These are phyloP conservation scores for Cercospora sojina DNA, from an alignment of 2,329 filamentous ascomycete species.

Conservation along the genomic window DNA sequence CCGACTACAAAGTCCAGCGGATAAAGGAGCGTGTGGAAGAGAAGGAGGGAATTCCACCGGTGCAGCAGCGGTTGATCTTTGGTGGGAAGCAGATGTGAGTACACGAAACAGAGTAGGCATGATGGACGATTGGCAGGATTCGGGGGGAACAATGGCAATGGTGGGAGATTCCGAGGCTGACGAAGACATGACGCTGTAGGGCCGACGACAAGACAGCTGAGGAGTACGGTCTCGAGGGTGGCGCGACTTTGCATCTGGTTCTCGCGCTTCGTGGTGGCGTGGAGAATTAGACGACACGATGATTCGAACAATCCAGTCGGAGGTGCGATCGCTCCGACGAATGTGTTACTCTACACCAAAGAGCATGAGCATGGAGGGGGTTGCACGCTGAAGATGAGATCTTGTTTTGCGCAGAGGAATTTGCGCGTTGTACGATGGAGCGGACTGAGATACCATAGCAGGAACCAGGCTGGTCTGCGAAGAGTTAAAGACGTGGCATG, in stretches of 20 bases:
- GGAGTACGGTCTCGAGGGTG: constrained; percentile 88
- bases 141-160: no score
- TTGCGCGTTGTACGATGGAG: not conserved
- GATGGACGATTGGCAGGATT: no score
- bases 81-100: constrained; percentile 94
- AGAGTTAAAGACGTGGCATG: not conserved
- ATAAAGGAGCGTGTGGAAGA: constrained; percentile 99
- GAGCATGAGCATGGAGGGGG: not conserved
- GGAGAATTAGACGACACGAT: not conserved
- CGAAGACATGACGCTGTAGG: constrained; percentile 53
- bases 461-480: not conserved
- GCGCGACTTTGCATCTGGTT: constrained; percentile 91
- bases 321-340: not conserved
- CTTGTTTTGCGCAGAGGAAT: not conserved
- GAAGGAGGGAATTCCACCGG: constrained; percentile 96
- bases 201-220: constrained; percentile 89
- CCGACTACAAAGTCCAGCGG: constrained; percentile 87
- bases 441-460: not conserved
- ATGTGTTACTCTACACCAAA: not conserved
- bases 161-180: no score
- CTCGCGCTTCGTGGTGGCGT: constrained; percentile 85
- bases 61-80: constrained; percentile 93
- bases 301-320: not conserved
- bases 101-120: no score
- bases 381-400: not conserved